Conservation (phyloP, 352 stramenopile genomes). For the Phytophthora agathidicida region DNA sequence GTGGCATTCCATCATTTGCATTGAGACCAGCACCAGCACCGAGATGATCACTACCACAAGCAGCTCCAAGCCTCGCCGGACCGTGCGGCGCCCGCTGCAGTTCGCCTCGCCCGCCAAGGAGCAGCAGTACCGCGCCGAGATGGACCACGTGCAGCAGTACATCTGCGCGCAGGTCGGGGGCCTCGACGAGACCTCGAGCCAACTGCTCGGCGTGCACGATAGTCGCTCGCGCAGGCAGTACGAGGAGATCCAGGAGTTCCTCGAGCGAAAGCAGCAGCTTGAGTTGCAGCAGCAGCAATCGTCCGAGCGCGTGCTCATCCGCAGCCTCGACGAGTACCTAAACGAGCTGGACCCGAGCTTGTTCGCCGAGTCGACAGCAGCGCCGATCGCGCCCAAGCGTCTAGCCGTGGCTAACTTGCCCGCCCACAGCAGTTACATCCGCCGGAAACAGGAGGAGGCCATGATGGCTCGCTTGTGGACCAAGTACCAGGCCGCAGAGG, state of each 20-base stretch:
- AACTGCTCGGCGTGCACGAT: slow-evolving; percentile 56
- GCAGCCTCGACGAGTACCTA: slow-evolving; percentile 55
- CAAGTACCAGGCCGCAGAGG: slow-evolving; percentile 27
- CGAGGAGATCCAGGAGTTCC: slow-evolving; percentile 65
- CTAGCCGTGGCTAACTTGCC: slow-evolving; percentile 30
- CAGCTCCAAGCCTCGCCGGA: slow-evolving; percentile 1
- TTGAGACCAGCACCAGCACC: slow-evolving; percentile 6
- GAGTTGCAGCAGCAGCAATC: slow-evolving; percentile 29
- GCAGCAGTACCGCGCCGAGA: slow-evolving; percentile 52
- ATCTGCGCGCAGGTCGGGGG: slow-evolving; percentile 47
- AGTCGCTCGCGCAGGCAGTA: slow-evolving; percentile 55
- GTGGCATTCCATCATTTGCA: slow-evolving; percentile 38
- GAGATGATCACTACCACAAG: too few species aligned
- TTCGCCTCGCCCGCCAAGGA: slow-evolving; percentile 41
- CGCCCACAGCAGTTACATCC: slow-evolving; percentile 42
- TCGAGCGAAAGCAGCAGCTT: slow-evolving; percentile 49
- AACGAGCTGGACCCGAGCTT: slow-evolving; percentile 61
- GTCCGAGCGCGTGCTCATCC: slow-evolving; percentile 40
- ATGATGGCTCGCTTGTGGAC: slow-evolving; percentile 28
- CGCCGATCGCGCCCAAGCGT: neutral
- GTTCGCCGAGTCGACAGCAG: slow-evolving; percentile 33
- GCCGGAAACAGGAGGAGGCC: slow-evolving; percentile 45
- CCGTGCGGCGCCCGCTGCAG: slow-evolving; percentile 32
- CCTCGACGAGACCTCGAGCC: slow-evolving; percentile 36
- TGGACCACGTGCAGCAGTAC: slow-evolving; percentile 62